Conservation (phyloP, 108 stramenopile species). For the Stephanodiscus triporus region DNA sequence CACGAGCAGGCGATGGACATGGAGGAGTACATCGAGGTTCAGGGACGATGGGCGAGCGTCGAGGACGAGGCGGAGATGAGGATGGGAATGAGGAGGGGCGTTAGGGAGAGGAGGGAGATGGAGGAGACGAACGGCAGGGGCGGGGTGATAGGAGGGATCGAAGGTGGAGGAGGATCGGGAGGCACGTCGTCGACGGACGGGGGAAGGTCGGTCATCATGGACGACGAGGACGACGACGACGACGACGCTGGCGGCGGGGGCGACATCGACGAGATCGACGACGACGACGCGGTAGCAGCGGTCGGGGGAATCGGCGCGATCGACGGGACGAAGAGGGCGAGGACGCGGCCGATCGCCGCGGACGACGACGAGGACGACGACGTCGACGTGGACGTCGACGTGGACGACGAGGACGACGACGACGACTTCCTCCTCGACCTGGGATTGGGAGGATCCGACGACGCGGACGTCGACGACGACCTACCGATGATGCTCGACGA, state of each 20-base stretch:
- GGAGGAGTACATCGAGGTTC: constrained; percentile 85
- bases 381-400: constrained; percentile 65
- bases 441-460: constrained; percentile 60
- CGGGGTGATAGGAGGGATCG: constrained; percentile 17
- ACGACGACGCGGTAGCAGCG: too few relatives aligned
- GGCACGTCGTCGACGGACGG: too few relatives aligned
- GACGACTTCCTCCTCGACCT: constrained; percentile 73
- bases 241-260: constrained; percentile 72
- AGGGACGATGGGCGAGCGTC: constrained; percentile 83
- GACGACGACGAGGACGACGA: constrained; percentile 77
- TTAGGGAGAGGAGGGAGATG: constrained; percentile 70
- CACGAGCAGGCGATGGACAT: constrained; percentile 76
- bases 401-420: constrained; percentile 18
- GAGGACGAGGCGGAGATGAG: constrained; percentile 87
- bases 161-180: constrained; percentile 14
- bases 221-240: constrained; percentile 73
- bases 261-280: constrained; percentile 48
- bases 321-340: constrained; percentile 28
- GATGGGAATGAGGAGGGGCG: constrained; percentile 69
- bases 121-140: constrained; percentile 56
- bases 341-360: constrained; percentile 62
- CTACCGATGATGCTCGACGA: constrained; percentile 24
- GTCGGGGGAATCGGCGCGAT: constrained; percentile 48
- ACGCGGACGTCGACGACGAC: constrained; percentile 20
- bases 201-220: constrained; percentile 81